Evolutionary conservation across 2,329 filamentous ascomycete species (phyloP).

Genomic region (Pezicula rhizophila): DNA sequence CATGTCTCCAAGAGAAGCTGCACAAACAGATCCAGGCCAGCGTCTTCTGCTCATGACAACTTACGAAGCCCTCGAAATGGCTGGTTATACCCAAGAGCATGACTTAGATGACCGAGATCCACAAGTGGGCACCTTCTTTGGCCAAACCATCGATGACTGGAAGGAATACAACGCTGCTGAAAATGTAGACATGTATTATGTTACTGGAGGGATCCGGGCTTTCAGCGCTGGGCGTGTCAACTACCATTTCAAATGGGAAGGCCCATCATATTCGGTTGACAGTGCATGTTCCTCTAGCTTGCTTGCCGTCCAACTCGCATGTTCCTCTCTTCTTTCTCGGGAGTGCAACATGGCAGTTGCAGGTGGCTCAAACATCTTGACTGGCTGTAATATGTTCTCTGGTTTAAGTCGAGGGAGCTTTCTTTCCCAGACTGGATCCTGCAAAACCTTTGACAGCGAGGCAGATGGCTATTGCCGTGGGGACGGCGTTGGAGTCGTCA

Average conservation of each 20-base stretch:
- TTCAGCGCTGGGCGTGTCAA: constrained; percentile 56
- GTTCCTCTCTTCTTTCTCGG: constrained; percentile 65
- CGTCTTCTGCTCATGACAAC: constrained; percentile 67
- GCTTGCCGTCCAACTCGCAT: constrained; percentile 65
- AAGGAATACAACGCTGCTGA: constrained; percentile 4
- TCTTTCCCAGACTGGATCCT: constrained; percentile 68
- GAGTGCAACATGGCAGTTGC: constrained; percentile 79
- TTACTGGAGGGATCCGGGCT: constrained; percentile 38
- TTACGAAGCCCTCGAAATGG: constrained; percentile 74
- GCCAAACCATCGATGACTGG: constrained; percentile 6
- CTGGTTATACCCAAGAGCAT: constrained; percentile 74
- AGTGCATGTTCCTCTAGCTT: constrained; percentile 75
- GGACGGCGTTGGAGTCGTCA: constrained; percentile 67
- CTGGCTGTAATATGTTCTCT: constrained; percentile 61
- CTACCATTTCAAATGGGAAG: constrained; percentile 72
- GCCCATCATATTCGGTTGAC: constrained; percentile 66
- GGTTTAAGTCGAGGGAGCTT: constrained; percentile 73
- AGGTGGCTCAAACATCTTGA: constrained; percentile 72
- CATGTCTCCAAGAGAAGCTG: constrained; percentile 73
- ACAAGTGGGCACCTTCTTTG: constrained; percentile 5
- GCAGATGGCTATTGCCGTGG: constrained; percentile 81
- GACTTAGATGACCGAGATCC: constrained; percentile 71
- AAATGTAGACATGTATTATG: constrained; percentile 32
- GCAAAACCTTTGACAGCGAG: constrained; percentile 71
- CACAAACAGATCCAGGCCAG: constrained; percentile 73